These are phyloP conservation scores for Viola pubescens DNA, from an alignment of 441 rosid genomes.

Conservation along the genomic window DNA sequence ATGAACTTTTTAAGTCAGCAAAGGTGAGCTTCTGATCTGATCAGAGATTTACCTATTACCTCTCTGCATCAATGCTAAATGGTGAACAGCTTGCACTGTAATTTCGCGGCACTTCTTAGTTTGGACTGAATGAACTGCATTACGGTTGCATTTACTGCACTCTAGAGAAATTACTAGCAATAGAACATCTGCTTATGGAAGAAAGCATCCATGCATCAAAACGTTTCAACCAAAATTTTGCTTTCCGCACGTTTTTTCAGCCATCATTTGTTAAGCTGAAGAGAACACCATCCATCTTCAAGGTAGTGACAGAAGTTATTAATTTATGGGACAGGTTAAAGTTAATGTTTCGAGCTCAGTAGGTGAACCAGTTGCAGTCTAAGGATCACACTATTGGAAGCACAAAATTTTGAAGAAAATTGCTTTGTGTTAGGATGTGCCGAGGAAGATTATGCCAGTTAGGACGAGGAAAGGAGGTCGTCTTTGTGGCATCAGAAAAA, in stretches of 20 bases:
- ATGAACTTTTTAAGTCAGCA: slow-evolving; percentile 91
- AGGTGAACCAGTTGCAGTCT: slow-evolving; percentile 58
- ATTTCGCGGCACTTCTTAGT: no score
- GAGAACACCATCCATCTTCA: slow-evolving; percentile 18
- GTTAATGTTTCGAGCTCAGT: slow-evolving; percentile 36
- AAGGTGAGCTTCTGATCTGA: slow-evolving; percentile 44
- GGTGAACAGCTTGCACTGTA: background rate
- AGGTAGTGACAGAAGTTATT: slow-evolving; percentile 27
- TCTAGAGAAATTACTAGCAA: no score
- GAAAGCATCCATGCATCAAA: no score
- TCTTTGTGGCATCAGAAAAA: no score
- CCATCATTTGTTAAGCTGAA: slow-evolving; percentile 20
- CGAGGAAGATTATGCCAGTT: slow-evolving; percentile 9
- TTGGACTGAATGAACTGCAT: no score
- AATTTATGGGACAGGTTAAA: slow-evolving; percentile 39
- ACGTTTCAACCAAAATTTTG: no score
- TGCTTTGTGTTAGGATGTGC: slow-evolving; percentile 29
- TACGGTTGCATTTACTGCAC: no score
- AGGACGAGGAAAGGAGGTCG: no score
- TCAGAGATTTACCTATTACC: no score
- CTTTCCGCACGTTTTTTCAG: no score
- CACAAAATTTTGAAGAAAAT: slow-evolving; percentile 31
- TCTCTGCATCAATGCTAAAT: background rate
- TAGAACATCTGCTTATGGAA: background rate
- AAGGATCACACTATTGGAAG: slow-evolving; percentile 21